Evolutionary conservation across 371 early-diverging fungal genomes (phyloP).

Genomic region (Mortierella sp.): DNA sequence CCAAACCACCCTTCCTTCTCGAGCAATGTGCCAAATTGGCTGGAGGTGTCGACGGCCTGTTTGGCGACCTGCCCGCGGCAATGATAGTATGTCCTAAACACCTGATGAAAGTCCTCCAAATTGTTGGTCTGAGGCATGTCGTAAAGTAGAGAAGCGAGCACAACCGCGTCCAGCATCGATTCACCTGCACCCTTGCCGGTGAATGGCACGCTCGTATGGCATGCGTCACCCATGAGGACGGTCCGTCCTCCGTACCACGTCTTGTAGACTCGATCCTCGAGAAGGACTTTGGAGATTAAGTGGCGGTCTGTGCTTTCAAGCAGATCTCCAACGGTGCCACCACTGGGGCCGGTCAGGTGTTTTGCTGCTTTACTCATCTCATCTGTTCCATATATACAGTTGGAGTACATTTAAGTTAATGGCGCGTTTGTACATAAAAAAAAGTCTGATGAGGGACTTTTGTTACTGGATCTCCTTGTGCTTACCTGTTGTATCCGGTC

Average conservation of each 20-base stretch:
- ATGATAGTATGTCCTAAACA: slow-evolving; percentile 9
- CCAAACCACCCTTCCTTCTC: slow-evolving; percentile 18
- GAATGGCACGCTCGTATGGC: slow-evolving; percentile 18
- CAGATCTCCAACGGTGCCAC: slow-evolving; percentile 18
- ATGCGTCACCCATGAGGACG: slow-evolving; percentile 23
- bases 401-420: too few species aligned
- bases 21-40: slow-evolving; percentile 6
- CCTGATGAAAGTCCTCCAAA: neutral
- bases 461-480: too few species aligned
- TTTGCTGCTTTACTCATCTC: slow-evolving; percentile 30
- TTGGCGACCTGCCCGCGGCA: slow-evolving; percentile 1
- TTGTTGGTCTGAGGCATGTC: slow-evolving; percentile 6
- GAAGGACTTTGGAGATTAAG: slow-evolving; percentile 21
- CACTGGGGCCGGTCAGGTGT: slow-evolving; percentile 13
- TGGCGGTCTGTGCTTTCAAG: slow-evolving; percentile 15
- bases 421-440: too few species aligned
- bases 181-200: slow-evolving; percentile 22
- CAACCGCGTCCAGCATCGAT: slow-evolving; percentile 24
- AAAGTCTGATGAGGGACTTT: too few species aligned
- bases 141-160: slow-evolving; percentile 20
- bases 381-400: slow-evolving; percentile 4
- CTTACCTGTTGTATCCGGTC: slow-evolving; percentile 24
- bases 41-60: slow-evolving; percentile 14
- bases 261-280: slow-evolving; percentile 22
- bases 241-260: slow-evolving; percentile 26